phyloP scores from a whole-genome alignment of 352 stramenopile species.

The Blastocystis sp. region DNA sequence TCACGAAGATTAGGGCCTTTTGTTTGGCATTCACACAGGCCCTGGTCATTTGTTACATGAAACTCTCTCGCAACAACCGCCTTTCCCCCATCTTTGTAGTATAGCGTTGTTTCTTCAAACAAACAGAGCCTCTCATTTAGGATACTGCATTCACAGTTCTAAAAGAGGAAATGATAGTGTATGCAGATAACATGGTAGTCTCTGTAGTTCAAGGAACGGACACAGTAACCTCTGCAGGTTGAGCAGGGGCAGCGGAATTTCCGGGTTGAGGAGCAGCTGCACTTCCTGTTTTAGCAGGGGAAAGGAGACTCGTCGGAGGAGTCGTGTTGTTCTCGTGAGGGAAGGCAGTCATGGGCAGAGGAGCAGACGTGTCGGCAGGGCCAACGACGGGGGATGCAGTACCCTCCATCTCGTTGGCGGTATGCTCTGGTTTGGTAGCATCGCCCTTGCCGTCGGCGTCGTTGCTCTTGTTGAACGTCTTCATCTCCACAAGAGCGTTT shows the following conservation, averaged over 20 bases:
- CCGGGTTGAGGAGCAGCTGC: no score
- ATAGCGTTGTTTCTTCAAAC: conserved; percentile 27
- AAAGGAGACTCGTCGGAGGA: no score
- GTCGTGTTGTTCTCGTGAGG: no score
- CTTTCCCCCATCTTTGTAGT: conserved; percentile 41
- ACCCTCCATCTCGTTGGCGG: background rate
- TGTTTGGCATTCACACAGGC: conserved; percentile 39
- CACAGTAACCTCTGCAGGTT: no score
- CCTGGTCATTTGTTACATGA: conserved; percentile 40
- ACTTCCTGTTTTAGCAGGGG: no score
- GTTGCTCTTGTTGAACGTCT: conserved; percentile 40
- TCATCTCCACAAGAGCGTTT: conserved; percentile 20
- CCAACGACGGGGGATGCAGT: background rate
- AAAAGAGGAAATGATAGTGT: no score
- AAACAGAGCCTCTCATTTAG: background rate
- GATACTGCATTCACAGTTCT: no score
- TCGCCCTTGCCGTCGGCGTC: background rate
- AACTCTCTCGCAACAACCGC: conserved; percentile 50
- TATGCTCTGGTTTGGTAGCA: background rate
- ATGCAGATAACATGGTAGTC: no score
- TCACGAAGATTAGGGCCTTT: conserved; percentile 36
- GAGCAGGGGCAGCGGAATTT: no score
- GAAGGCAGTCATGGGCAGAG: no score
- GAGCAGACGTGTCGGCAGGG: background rate
- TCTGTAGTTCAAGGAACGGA: no score